Evolutionary conservation across 179 eudicot species (phyloP).

Genomic region (Silene vulgaris): DNA sequence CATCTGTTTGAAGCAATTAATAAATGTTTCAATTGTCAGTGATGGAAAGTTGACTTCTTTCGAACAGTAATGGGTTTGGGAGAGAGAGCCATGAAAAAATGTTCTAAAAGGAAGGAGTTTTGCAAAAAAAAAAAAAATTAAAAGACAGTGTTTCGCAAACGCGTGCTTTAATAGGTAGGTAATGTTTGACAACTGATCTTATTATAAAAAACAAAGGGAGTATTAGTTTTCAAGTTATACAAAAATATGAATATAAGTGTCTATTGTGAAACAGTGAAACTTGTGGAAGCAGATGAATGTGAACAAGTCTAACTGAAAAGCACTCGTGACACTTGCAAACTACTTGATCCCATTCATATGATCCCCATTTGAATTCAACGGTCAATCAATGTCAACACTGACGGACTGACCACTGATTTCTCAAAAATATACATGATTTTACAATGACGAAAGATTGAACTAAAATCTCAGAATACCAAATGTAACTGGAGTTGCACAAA

Average conservation of each 20-base stretch:
- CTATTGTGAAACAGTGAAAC: too few relatives aligned
- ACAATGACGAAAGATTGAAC: neutral
- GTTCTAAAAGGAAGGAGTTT: too few relatives aligned
- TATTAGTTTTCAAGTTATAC: neutral
- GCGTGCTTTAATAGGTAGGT: neutral
- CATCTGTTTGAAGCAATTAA: neutral
- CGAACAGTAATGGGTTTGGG: neutral
- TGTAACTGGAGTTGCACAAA: neutral
- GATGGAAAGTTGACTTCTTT: too few relatives aligned
- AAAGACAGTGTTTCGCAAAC: neutral
- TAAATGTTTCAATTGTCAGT: too few relatives aligned
- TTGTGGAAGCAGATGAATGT: neutral
- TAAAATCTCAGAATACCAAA: neutral
- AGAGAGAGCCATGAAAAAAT: neutral
- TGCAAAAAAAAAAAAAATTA: too few relatives aligned
- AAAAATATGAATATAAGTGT: neutral
- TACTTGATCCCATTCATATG: neutral
- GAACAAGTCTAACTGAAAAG: neutral
- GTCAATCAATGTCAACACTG: neutral
- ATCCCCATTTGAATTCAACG: neutral
- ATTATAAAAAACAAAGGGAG: neutral
- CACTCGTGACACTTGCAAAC: constrained; percentile 2
- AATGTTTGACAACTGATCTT: neutral
- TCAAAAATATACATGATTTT: neutral
- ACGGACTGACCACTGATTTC: neutral